phyloP scores from a whole-genome alignment of 2,329 filamentous ascomycete species.

The Arthroderma sp. region DNA sequence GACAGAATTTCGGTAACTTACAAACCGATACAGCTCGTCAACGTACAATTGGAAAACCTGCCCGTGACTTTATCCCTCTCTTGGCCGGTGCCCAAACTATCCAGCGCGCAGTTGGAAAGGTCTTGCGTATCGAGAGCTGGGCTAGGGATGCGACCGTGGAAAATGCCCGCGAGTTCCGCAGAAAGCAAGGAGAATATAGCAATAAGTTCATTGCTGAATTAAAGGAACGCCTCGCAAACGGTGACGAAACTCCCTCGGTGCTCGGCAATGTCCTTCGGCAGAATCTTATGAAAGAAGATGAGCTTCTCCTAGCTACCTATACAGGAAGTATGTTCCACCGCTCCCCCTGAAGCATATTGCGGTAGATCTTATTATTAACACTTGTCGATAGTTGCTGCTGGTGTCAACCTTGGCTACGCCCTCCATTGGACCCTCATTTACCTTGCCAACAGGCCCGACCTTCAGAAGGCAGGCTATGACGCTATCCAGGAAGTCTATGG shows the following conservation, averaged over 20 bases:
- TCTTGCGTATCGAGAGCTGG: constrained; percentile 9
- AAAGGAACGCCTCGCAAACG: constrained; percentile 6
- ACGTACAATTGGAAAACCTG: constrained; percentile 10
- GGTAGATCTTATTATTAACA: not conserved
- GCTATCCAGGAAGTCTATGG: constrained; percentile 11
- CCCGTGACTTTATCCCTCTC: constrained; percentile 10
- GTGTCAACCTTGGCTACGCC: constrained; percentile 11
- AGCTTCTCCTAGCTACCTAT: constrained; percentile 11
- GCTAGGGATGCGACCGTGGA: constrained; percentile 9
- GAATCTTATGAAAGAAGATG: constrained; percentile 10
- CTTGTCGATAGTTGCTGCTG: constrained; percentile 10
- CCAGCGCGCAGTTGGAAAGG: constrained; percentile 8
- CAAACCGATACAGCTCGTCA: constrained; percentile 8
- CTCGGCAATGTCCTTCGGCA: constrained; percentile 11
- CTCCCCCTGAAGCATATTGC: not conserved
- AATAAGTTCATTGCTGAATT: constrained; percentile 9
- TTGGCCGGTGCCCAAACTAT: constrained; percentile 6
- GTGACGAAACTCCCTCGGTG: constrained; percentile 11
- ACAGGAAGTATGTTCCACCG: constrained; percentile 9
- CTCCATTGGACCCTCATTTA: constrained; percentile 12
- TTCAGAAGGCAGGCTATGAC: constrained; percentile 10
- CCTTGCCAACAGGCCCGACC: constrained; percentile 10
- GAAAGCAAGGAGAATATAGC: constrained; percentile 9
- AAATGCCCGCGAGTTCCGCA: constrained; percentile 10
- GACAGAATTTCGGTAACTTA: not conserved